Percentiles rank a stretch among this genome's conserved stretches.
These are phyloP conservation scores for Candida loeiensis DNA, from an alignment of 805 yeast species.

Conservation along the genomic window DNA sequence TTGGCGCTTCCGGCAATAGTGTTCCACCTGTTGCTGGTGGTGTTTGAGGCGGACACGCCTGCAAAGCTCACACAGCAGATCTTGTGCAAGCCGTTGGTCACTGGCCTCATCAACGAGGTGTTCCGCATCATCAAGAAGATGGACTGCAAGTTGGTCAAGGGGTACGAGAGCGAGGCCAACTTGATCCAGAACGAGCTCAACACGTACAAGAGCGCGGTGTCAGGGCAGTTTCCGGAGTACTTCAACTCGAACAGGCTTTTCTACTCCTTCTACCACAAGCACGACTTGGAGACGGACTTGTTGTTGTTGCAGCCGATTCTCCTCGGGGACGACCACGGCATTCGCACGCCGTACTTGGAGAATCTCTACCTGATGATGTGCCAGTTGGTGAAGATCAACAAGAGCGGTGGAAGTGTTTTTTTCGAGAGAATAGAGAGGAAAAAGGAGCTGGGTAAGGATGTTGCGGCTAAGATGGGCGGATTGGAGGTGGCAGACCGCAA, in stretches of 20 bases:
- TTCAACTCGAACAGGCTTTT: slow-evolving; percentile 56
- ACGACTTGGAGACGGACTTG: slow-evolving; percentile 65
- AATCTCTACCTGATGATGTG: slow-evolving; percentile 76
- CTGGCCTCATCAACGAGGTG: slow-evolving; percentile 76
- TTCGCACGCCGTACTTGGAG: slow-evolving; percentile 88
- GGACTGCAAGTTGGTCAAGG: slow-evolving; percentile 69
- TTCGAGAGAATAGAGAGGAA: slow-evolving; percentile 30
- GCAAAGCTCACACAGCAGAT: slow-evolving; percentile 58
- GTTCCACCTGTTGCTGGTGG: slow-evolving; percentile 69
- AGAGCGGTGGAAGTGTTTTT: slow-evolving; percentile 12
- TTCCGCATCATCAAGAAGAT: slow-evolving; percentile 69
- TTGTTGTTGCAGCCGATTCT: slow-evolving; percentile 81
- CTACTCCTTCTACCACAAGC: slow-evolving; percentile 56
- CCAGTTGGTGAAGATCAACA: slow-evolving; percentile 53
- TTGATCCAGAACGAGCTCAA: slow-evolving; percentile 51
- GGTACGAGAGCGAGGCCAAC: slow-evolving; percentile 64
- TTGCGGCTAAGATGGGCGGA: too few relatives aligned
- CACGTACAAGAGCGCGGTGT: slow-evolving; percentile 12
- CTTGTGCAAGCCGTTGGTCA: slow-evolving; percentile 77
- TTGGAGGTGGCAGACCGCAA: slow-evolving; percentile 9
- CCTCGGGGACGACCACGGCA: slow-evolving; percentile 82
- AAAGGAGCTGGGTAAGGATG: neutral
- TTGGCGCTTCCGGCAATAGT: slow-evolving; percentile 75
- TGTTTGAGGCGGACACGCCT: slow-evolving; percentile 71
- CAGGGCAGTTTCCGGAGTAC: slow-evolving; percentile 20